phyloP scores from a whole-genome alignment of 2,329 filamentous ascomycete species.

The Coniochaeta sp. region DNA sequence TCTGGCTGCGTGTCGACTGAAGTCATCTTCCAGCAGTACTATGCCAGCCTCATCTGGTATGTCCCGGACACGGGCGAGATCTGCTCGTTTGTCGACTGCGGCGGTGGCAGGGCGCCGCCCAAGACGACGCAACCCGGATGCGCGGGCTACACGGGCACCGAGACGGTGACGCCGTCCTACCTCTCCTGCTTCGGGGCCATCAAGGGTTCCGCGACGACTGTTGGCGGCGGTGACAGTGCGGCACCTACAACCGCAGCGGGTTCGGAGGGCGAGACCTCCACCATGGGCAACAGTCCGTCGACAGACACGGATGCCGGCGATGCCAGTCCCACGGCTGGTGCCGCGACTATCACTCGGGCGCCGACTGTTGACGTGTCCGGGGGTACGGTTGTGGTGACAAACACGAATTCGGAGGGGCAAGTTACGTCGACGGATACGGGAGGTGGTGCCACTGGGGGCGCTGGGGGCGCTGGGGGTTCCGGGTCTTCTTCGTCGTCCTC shows the following conservation, averaged over 20 bases:
- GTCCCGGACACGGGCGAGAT: slow-evolving; percentile 58
- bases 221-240: too few species aligned
- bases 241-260: neutral
- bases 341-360: neutral
- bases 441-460: neutral
- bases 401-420: neutral
- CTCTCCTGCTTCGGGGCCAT: slow-evolving; percentile 24
- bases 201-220: neutral
- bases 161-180: slow-evolving; percentile 43
- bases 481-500: neutral
- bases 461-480: neutral
- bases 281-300: neutral
- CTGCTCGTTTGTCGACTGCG: slow-evolving; percentile 59
- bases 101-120: slow-evolving; percentile 57
- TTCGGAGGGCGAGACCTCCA: neutral
- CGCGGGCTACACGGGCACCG: slow-evolving; percentile 45
- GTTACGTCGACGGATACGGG: neutral
- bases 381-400: neutral
- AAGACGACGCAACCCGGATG: slow-evolving; percentile 56
- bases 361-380: neutral
- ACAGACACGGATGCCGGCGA: neutral
- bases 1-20: slow-evolving; percentile 34
- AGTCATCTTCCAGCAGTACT: slow-evolving; percentile 27
- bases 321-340: neutral
- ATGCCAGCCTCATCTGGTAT: slow-evolving; percentile 48